Base-by-base conservation (phyloP, 2,329 filamentous ascomycete genomes). In the Triangularia setosa region DNA sequence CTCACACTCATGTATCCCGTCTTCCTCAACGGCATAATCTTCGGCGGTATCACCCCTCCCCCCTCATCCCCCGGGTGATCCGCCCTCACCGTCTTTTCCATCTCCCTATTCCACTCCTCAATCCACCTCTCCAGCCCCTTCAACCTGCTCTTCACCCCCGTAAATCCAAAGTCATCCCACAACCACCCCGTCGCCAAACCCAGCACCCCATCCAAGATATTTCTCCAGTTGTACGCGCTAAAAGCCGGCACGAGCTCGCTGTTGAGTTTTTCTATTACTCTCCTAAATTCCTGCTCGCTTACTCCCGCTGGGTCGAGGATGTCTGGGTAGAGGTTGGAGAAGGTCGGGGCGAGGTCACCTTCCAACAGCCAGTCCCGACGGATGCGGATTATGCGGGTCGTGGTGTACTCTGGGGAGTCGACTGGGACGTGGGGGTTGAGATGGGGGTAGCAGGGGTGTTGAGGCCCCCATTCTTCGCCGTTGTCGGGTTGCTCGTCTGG, bases 271-370 rank as follows among this genome's bases (percentile, higher is more conserved):
- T 93, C 87, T 62, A 99, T 87, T 28, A 98, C 79, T 11, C 83
- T 83, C 3, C 95, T 87, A 73, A 99, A 99, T 71, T 96, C 92
- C 65, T 89, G 88, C 75, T 99, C 95, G 0, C 87, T 84, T 53
- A 99, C 79, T 30, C 93, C 87, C 0, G 86, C 87, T 0, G 93
- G 92, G 69, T 97, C 93, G 7, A 99, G 81, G 64, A 99, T 96
- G 74, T 99, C 95, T 0, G 95, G 95, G 72, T 99, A 99, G 2
- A 97, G 82, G 72, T 98, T 97, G 16, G 92, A 95, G 74, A 96
- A 98, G 0, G 93, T 92, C 0, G 95, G 95, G 1, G 93, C 94
- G 27, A 97, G 80, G 76, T 99, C 95, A 35, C 94, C 95, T 66
- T 89, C 86, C 28, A 93, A 77, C 78, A 98, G 89, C 91, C 93